phyloP scores from a whole-genome alignment of 2,329 filamentous ascomycete species.

The Aspergillus awamori region DNA sequence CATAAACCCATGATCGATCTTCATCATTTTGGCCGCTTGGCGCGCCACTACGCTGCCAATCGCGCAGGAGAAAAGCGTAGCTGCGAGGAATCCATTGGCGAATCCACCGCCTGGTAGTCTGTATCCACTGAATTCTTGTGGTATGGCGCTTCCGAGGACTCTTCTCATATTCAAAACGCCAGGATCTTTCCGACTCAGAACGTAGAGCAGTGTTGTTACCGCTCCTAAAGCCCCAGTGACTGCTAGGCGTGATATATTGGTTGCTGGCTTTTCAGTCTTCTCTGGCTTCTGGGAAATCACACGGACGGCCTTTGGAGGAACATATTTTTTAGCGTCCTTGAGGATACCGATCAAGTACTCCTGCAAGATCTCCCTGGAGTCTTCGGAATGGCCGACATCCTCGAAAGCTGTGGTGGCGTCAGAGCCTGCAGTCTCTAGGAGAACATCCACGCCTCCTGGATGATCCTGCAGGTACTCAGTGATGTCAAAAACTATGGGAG shows the following conservation, averaged over 20 bases:
- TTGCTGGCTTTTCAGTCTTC: conserved; percentile 13
- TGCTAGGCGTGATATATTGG: conserved; percentile 30
- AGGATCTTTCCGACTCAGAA: conserved; percentile 21
- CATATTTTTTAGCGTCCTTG: conserved; percentile 28
- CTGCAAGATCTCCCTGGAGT: conserved; percentile 45
- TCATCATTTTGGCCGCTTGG: conserved; percentile 23
- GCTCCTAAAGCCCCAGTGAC: conserved; percentile 18
- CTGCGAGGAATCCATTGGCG: conserved; percentile 25
- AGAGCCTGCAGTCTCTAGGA: conserved; percentile 44
- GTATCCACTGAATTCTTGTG: conserved; percentile 6
- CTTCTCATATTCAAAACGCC: background rate
- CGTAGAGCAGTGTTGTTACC: conserved; percentile 41
- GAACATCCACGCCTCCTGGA: conserved; percentile 48
- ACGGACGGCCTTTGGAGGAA: conserved; percentile 24
- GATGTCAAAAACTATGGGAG: conserved; percentile 42
- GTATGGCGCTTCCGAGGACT: background rate
- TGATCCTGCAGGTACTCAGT: conserved; percentile 62
- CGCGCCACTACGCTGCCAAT: conserved; percentile 19
- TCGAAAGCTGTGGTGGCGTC: conserved; percentile 48
- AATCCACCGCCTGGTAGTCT: conserved; percentile 24
- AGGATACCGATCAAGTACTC: conserved; percentile 40
- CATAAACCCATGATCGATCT: conserved; percentile 32
- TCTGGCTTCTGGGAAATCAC: conserved; percentile 20
- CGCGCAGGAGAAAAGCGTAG: conserved; percentile 18
- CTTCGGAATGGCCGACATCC: conserved; percentile 48